Evolutionary conservation across 345 rosid species (phyloP), one percentile per base, ranked within the genome.

Genomic region (Adansonia digitata): DNA sequence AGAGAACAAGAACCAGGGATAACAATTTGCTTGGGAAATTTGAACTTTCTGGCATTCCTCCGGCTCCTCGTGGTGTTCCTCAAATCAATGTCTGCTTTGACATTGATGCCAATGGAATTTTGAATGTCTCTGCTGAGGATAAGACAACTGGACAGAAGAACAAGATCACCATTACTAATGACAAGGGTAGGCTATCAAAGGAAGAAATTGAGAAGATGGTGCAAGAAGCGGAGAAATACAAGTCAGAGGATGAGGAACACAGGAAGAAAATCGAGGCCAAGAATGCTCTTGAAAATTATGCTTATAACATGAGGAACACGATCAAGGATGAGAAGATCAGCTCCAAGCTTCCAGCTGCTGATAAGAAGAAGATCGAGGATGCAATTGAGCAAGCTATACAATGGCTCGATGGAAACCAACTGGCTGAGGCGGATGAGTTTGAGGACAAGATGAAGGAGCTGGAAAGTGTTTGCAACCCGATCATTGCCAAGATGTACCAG

Each of bases 1-100:
- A 88, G 61, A 76, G 92, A 3, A 77, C 86, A 0, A 80, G 92
- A 24, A 87, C 91, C 2, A 78, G 84, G 1, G 92, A 89, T 59
- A 89, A 89, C 74, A 89, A 89, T 56, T 73, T 87, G 67, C 77
- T 89, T 14, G 92, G 92, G 49, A 89, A 89, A 42, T 88, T 88
- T 15, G 92, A 86, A 85, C 81, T 86, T 0, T 85, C 86, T 0
- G 89, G 90, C 53, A 85, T 87, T 26, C 92, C 92, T 5, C 90
- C 88, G 24, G 90, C 92, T 7, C 90, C 89, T 7, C 81, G 89
- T 10, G 90, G 92, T 43, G 90, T 88, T 15, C 90, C 80, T 4
- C 84, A 86, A 73, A 84, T 84, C 77, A 81, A 72, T 49, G 81
- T 84, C 34, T 77, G 79, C 73, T 84, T 56, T 45, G 89, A 31